Evolutionary conservation across 2,329 filamentous ascomycete genomes (phyloP).

Genomic region (Malbranchea zuffiana): DNA sequence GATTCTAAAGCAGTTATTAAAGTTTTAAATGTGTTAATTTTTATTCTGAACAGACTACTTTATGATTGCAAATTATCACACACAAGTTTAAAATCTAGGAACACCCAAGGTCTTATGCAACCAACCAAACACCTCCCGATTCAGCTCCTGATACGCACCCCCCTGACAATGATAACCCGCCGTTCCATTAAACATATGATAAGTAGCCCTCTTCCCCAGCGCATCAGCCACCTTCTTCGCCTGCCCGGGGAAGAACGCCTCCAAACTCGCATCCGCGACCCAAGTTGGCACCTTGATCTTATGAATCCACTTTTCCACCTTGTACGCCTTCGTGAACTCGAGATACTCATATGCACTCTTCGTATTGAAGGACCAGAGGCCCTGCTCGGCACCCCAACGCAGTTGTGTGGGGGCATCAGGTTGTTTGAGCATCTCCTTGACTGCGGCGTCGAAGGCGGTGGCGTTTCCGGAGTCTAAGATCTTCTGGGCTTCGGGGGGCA

Average conservation of each 20-base stretch:
- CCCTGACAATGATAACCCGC: too few species aligned
- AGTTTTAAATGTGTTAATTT: too few species aligned
- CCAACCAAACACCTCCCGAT: too few species aligned
- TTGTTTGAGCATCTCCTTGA: conserved; percentile 4
- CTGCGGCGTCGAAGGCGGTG: conserved; percentile 10
- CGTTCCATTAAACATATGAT: conserved; percentile 15
- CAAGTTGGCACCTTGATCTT: conserved; percentile 20
- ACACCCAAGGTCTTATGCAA: too few species aligned
- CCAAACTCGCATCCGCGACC: conserved; percentile 17
- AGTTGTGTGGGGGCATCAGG: conserved; percentile 13
- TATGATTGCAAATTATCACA: too few species aligned
- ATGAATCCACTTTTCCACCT: conserved; percentile 13
- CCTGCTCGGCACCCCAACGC: conserved; percentile 27
- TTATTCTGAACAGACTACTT: too few species aligned
- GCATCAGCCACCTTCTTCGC: conserved; percentile 14
- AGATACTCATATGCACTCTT: conserved; percentile 23
- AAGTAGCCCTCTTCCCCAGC: conserved; percentile 16
- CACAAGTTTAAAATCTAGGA: too few species aligned
- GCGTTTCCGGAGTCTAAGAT: conserved; percentile 3
- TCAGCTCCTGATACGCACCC: too few species aligned
- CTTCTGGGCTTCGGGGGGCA: background rate
- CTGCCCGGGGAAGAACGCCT: conserved; percentile 17
- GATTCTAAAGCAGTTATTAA: too few species aligned
- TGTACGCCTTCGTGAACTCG: conserved; percentile 13
- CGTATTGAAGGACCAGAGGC: conserved; percentile 26